Conservation (phyloP, 768 basidiomycete genomes). For the Russula griseocarnosa region DNA sequence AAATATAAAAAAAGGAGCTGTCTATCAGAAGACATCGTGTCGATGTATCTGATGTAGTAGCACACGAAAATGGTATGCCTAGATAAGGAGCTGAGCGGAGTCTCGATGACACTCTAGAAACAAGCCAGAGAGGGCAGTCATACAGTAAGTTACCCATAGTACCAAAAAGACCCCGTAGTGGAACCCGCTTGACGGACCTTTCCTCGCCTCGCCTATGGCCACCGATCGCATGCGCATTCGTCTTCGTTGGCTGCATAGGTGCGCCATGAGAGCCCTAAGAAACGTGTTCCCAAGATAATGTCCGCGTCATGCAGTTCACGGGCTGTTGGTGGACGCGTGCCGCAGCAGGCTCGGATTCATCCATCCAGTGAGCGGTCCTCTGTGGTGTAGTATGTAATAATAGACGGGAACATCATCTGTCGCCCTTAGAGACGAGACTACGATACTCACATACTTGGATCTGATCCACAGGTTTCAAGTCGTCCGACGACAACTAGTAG, state of each 20-base stretch:
- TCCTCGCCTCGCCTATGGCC: neutral
- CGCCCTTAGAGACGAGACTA: neutral
- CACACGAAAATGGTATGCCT: neutral
- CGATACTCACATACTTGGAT: neutral
- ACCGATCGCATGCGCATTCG: neutral
- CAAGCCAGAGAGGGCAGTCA: neutral
- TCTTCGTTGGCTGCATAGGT: neutral
- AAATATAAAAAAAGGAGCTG: neutral
- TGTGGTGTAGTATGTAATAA: too few relatives aligned
- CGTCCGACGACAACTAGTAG: neutral
- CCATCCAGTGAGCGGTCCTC: too few relatives aligned
- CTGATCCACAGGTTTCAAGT: neutral
- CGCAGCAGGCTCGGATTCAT: conserved; percentile 1
- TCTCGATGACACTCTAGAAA: neutral
- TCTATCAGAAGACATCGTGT: neutral
- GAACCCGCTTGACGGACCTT: neutral
- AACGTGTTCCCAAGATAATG: neutral
- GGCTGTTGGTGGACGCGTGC: conserved; percentile 4
- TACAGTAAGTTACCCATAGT: too few relatives aligned
- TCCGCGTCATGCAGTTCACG: neutral
- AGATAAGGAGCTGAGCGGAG: neutral
- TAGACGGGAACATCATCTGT: neutral
- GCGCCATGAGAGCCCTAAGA: neutral
- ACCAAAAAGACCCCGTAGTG: too few relatives aligned
- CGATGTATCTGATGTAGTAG: neutral